These are phyloP conservation scores for Cyclanthera cordifolia DNA, from an alignment of 306 rosid species.

Conservation along the genomic window DNA sequence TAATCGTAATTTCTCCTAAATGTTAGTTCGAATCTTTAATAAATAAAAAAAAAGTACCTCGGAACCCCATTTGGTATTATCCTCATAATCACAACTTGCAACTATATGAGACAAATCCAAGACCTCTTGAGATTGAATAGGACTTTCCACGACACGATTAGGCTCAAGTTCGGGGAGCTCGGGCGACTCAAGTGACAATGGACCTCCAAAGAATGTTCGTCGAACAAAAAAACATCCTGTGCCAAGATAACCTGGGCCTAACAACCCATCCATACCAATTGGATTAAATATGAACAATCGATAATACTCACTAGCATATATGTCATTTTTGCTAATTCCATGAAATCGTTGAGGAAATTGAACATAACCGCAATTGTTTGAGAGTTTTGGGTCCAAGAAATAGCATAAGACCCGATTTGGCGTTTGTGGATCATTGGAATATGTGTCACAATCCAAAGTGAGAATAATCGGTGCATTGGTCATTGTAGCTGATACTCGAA, in stretches of 20 bases:
- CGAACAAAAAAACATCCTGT: slow-evolving; percentile 28
- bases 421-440: slow-evolving; percentile 32
- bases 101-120: slow-evolving; percentile 21
- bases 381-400: slow-evolving; percentile 9
- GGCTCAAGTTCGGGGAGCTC: slow-evolving; percentile 23
- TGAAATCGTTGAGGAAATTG: slow-evolving; percentile 28
- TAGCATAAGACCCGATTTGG: slow-evolving; percentile 25
- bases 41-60: no score
- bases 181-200: slow-evolving; percentile 1
- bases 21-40: no score
- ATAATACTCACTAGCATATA: slow-evolving; percentile 1
- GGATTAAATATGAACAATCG: slow-evolving; percentile 1
- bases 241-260: slow-evolving; percentile 22
- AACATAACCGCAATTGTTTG: slow-evolving; percentile 9
- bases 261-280: slow-evolving; percentile 24
- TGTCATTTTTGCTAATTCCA: slow-evolving; percentile 7
- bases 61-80: slow-evolving; percentile 26
- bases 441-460: slow-evolving; percentile 31
- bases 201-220: slow-evolving; percentile 28
- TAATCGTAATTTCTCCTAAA: no score
- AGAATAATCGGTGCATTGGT: slow-evolving; percentile 32
- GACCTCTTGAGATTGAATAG: slow-evolving; percentile 12
- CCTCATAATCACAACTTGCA: slow-evolving; percentile 24
- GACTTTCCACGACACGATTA: slow-evolving; percentile 2
- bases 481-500: slow-evolving; percentile 36